Evolutionary conservation across 306 rosid species (phyloP).

Genomic region (Castanea crenata): DNA sequence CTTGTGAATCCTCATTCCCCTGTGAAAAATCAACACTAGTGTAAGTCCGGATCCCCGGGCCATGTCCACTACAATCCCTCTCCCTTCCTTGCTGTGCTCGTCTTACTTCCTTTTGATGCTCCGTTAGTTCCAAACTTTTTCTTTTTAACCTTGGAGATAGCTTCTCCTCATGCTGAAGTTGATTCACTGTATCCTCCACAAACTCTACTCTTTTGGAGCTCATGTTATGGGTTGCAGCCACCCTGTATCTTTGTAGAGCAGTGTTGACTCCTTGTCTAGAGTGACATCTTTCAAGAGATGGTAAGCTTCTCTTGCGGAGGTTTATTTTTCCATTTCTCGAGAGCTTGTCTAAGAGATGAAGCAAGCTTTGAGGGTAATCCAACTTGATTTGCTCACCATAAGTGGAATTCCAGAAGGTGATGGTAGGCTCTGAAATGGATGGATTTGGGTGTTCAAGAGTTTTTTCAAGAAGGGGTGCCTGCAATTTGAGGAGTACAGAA

Average conservation of each 20-base stretch:
- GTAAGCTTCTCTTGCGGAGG: slow-evolving; percentile 60
- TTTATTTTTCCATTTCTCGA: slow-evolving; percentile 58
- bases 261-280: slow-evolving; percentile 28
- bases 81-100: slow-evolving; percentile 77
- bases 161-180: slow-evolving; percentile 19
- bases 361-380: slow-evolving; percentile 66
- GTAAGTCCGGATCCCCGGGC: slow-evolving; percentile 71
- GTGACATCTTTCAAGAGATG: slow-evolving; percentile 41
- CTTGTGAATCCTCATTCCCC: slow-evolving; percentile 62
- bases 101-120: slow-evolving; percentile 80
- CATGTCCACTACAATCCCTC: slow-evolving; percentile 63
- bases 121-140: slow-evolving; percentile 18
- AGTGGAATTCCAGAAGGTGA: slow-evolving; percentile 74
- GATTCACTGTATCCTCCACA: slow-evolving; percentile 25
- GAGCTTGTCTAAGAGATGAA: slow-evolving; percentile 63
- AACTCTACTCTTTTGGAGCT: slow-evolving; percentile 64
- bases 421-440: slow-evolving; percentile 65
- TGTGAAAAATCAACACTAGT: slow-evolving; percentile 68
- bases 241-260: slow-evolving; percentile 38
- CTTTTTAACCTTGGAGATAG: slow-evolving; percentile 36
- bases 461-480: slow-evolving; percentile 63
- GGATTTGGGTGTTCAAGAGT: slow-evolving; percentile 65
- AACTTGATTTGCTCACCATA: slow-evolving; percentile 54
- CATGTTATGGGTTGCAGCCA: slow-evolving; percentile 44
- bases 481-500: slow-evolving; percentile 58